Evolutionary conservation across 2,329 filamentous ascomycete genomes (phyloP), one percentile per base, ranked within the genome.

Genomic region (Hypoxylon sp.): DNA sequence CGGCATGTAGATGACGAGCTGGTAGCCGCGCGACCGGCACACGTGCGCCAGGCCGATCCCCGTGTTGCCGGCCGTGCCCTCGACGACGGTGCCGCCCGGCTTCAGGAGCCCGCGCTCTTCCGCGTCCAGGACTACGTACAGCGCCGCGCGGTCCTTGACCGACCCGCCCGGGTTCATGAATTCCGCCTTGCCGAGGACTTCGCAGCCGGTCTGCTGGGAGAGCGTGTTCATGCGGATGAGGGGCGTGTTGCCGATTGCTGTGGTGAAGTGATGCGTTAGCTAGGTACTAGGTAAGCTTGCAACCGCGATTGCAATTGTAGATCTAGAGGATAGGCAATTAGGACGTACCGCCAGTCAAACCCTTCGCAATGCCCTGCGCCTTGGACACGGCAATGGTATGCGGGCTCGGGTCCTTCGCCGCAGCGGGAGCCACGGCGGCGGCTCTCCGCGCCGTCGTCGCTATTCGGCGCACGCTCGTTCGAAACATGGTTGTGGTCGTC

Each of bases 1-100:
- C 76, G 96, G 96, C 96, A 99, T 98, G 89, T 98, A 99, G 79
- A 99, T 99, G 78, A 98, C 95, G 56, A 97, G 90, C 79, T 92
- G 92, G 87, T 99, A 98, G 44, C 95, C 96, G 76, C 91, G 92
- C 40, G 91, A 93, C 68, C 95, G 90, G 84, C 96, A 98, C 63
- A 99, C 96, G 83, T 98, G 96, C 20, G 96, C 96, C 48, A 99
- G 91, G 1, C 96, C 96, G 80, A 99, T 99, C 72, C 96, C 96
- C 31, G 96, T 99, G 85, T 98, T 99, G 59, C 96, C 96, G 0
- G 96, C 96, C 4, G 96, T 99, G 69, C 96, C 96, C 83, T 99
- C 96, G 65, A 99, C 92, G 11, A 99, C 95, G 20, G 96, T 98
- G 69, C 96, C 96, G 60, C 95, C 95, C 0, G 95, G 89, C 59